Percentiles rank a stretch among this genome's conserved stretches.
phyloP scores from a whole-genome alignment of 768 basidiomycete species.

The Obba rivulosa region DNA sequence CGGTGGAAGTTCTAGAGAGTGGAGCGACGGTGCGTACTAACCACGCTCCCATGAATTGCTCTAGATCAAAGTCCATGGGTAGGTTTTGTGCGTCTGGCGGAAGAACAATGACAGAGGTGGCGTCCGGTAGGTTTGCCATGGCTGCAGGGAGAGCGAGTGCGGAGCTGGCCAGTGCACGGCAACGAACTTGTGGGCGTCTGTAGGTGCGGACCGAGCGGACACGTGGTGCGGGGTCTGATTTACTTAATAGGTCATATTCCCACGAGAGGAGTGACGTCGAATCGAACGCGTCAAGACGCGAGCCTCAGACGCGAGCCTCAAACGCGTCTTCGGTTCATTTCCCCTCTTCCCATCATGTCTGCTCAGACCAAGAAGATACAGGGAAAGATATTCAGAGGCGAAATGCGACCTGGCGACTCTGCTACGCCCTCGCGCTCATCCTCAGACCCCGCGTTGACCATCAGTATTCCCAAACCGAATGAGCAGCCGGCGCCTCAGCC shows the following conservation, averaged over 20 bases:
- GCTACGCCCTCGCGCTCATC: conserved; percentile 21
- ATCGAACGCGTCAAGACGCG: too few species aligned
- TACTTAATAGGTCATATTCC: too few species aligned
- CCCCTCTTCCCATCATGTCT: conserved; percentile 33
- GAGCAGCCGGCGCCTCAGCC: conserved; percentile 28
- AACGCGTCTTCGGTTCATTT: neutral
- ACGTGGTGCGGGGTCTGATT: too few species aligned
- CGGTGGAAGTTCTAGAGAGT: neutral
- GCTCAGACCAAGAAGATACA: conserved; percentile 57
- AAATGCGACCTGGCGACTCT: conserved; percentile 21
- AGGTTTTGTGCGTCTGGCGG: conserved; percentile 6
- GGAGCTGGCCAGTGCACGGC: too few species aligned
- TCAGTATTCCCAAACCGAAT: conserved; percentile 61
- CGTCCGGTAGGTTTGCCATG: neutral
- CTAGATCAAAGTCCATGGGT: conserved; percentile 12
- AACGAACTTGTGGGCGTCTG: neutral
- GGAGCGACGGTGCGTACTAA: neutral
- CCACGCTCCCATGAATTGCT: conserved; percentile 22
- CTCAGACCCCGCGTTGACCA: conserved; percentile 41
- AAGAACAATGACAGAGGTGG: conserved; percentile 5
- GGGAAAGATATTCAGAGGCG: conserved; percentile 61
- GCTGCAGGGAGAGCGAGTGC: too few species aligned
- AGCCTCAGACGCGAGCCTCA: too few species aligned
- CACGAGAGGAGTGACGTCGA: too few species aligned
- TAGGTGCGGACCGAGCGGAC: too few species aligned